phyloP scores from a whole-genome alignment of 164 flowering plant species.

The Macadamia tetraphylla region DNA sequence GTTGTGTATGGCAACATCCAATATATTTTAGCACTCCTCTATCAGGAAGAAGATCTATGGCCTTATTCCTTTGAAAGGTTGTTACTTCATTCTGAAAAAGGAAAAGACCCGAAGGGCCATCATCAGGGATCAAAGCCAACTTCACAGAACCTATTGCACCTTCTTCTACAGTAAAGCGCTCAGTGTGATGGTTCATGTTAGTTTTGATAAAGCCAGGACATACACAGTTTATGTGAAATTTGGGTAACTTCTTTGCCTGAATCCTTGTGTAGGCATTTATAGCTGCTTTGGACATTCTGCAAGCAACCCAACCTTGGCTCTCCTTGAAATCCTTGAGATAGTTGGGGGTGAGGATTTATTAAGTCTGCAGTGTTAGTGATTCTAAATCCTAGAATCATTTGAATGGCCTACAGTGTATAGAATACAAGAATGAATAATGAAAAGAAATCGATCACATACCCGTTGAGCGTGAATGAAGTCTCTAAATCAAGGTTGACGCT shows the following conservation, averaged over 20 bases:
- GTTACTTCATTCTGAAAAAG: slow-evolving; percentile 19
- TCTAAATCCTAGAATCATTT: no score
- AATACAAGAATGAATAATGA: no score
- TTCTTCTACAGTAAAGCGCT: slow-evolving; percentile 27
- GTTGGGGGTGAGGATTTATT: no score
- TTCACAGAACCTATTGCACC: slow-evolving; percentile 37
- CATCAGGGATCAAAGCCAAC: slow-evolving; percentile 36
- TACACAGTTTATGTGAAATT: slow-evolving; percentile 28
- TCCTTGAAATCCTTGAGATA: slow-evolving; percentile 29
- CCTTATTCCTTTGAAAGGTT: background rate
- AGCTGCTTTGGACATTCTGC: slow-evolving; percentile 32
- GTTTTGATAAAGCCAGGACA: slow-evolving; percentile 43
- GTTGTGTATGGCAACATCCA: no score
- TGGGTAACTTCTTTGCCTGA: slow-evolving; percentile 33
- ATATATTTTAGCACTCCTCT: no score
- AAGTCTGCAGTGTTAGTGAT: no score
- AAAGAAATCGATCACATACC: no score
- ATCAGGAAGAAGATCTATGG: no score
- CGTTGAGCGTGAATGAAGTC: no score
- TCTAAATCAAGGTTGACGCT: no score
- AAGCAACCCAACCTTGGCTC: slow-evolving; percentile 41
- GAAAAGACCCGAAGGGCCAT: slow-evolving; percentile 39
- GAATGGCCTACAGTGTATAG: no score
- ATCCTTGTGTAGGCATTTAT: slow-evolving; percentile 48
- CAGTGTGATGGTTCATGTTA: slow-evolving; percentile 24